Conservation (phyloP, 768 basidiomycete species). For the Rhodotorula taiwanensis region DNA sequence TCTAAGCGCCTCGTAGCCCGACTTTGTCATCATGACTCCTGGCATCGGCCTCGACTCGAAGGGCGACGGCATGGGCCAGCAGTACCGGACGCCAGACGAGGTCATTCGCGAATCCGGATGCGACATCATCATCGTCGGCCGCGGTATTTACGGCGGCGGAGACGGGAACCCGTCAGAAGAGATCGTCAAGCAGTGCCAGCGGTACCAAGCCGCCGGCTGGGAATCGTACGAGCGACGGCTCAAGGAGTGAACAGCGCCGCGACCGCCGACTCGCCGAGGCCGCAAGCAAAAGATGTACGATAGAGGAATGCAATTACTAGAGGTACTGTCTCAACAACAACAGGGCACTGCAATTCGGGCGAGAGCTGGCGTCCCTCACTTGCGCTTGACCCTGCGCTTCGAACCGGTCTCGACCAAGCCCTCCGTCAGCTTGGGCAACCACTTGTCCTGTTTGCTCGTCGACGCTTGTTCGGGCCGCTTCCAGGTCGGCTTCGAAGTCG, state of each 20-base stretch:
- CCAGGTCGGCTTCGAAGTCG: background rate
- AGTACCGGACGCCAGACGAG: conserved; percentile 81
- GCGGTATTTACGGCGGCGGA: conserved; percentile 77
- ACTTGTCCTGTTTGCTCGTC: background rate
- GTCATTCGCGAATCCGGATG: conserved; percentile 74
- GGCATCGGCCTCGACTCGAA: conserved; percentile 76
- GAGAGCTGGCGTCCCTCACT: too few relatives aligned
- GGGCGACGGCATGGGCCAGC: conserved; percentile 86
- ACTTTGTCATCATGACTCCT: conserved; percentile 85
- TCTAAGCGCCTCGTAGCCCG: conserved; percentile 52
- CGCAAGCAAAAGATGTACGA: too few relatives aligned
- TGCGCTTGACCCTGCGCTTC: background rate
- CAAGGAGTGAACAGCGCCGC: conserved; percentile 4
- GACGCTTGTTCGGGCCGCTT: background rate
- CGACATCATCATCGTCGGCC: conserved; percentile 94
- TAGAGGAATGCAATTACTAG: too few relatives aligned
- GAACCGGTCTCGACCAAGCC: background rate
- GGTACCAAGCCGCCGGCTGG: conserved; percentile 84
- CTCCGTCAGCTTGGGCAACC: background rate
- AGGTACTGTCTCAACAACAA: background rate
- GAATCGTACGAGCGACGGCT: conserved; percentile 67
- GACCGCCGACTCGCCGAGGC: too few relatives aligned
- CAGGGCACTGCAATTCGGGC: background rate
- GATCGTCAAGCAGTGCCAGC: conserved; percentile 59
- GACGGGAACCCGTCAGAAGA: conserved; percentile 47